Evolutionary conservation across 805 yeast genomes (phyloP).

Genomic region (Suhomyces emberorum): DNA sequence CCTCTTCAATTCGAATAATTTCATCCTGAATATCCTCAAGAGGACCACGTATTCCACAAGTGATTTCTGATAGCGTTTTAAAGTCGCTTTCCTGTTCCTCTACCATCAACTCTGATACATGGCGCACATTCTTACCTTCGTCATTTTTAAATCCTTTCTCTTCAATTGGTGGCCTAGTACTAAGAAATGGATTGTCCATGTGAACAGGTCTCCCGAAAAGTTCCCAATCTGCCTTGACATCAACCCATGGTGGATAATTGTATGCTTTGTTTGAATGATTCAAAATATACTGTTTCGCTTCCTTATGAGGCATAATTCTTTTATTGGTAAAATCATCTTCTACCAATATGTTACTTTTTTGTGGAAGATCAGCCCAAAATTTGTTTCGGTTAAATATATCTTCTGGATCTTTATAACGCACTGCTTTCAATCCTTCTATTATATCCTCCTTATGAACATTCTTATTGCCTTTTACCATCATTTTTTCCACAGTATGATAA

Average conservation of each 20-base stretch:
- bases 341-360: constrained; percentile 4
- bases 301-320: constrained; percentile 6
- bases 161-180: background rate
- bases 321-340: constrained; percentile 7
- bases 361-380: constrained; percentile 8
- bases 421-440: constrained; percentile 1
- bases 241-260: constrained; percentile 3
- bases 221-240: constrained; percentile 1
- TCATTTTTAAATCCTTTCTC: constrained; percentile 1
- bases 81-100: background rate
- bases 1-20: constrained; percentile 3
- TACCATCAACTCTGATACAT: constrained; percentile 2
- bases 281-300: constrained; percentile 5
- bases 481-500: constrained; percentile 3
- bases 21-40: constrained; percentile 1
- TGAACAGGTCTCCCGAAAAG: background rate
- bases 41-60: background rate
- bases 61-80: background rate
- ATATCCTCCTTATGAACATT: constrained; percentile 1
- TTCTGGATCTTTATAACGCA: constrained; percentile 3
- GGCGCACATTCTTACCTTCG: constrained; percentile 1
- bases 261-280: constrained; percentile 1
- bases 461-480: background rate
- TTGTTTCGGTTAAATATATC: constrained; percentile 6
- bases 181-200: constrained; percentile 1